Evolutionary conservation across 176 grass and related monocot genomes (phyloP).

Genomic region (Thinopyrum elongatum): DNA sequence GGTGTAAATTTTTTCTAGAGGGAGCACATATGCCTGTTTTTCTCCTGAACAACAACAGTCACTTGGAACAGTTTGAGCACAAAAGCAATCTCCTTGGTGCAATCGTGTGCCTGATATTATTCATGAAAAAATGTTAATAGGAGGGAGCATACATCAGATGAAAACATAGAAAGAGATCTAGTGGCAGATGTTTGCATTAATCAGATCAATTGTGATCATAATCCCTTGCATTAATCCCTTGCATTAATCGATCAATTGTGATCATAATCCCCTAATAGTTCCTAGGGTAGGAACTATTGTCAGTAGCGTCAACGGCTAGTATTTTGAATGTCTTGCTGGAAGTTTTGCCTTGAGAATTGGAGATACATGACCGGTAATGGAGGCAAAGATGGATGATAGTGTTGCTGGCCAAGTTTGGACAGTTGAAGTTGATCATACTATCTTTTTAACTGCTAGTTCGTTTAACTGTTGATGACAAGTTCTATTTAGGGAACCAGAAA

Average conservation of each 20-base stretch:
- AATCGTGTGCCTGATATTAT: background rate
- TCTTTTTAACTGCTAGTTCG: background rate
- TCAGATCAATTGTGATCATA: background rate
- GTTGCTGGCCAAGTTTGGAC: background rate
- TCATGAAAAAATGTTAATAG: background rate
- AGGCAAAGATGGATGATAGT: too few species aligned
- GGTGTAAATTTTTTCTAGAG: too few species aligned
- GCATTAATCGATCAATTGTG: background rate
- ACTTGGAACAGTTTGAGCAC: background rate
- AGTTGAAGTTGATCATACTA: background rate
- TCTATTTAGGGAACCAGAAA: background rate
- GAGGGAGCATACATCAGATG: background rate
- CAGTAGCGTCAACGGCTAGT: background rate
- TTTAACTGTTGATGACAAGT: background rate
- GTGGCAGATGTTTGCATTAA: background rate
- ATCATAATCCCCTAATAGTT: too few species aligned
- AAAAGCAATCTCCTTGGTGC: background rate
- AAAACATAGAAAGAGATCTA: background rate
- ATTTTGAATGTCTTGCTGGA: background rate
- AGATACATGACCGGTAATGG: background rate
- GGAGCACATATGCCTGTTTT: too few species aligned
- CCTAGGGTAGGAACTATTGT: background rate
- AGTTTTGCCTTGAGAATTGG: background rate
- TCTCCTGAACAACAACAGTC: background rate
- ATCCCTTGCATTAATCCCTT: too few species aligned